Evolutionary conservation across 352 stramenopile genomes (phyloP), one percentile per base, ranked within the genome.

Genomic region (Globisporangium nunn): DNA sequence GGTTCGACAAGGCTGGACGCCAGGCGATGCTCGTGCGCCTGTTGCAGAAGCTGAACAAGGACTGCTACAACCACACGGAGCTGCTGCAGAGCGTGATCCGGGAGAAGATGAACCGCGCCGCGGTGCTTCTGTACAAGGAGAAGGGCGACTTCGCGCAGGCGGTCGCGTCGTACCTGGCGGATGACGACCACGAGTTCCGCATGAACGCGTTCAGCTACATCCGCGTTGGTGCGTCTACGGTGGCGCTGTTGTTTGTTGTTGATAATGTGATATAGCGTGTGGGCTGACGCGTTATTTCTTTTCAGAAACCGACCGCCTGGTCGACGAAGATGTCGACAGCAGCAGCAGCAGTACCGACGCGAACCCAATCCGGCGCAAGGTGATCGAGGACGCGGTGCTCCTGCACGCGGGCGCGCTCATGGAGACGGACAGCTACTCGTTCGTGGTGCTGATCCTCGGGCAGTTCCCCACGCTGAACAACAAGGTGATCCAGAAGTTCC

Each of bases 181-280:
- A 94, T 66, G 66, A 80, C 39, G 84, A 94, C 29, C 76, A 84
- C 54, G 84, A 94, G 53, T 92, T 77, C 67, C 80, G 80, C 46
- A 79, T 94, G 70, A 87, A 87, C 52, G 84, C 80, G 35, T 94
- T 92, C 57, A 91, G 61, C 53, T 94, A 94, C 66, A 92, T 94
- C 47, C 84, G 84, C 31, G 60, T 67, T 50, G 59, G 70, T 65
- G 58, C 18, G 59, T 41, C 23, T n/a, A 33, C 35, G 14, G 35
- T 64, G 4, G 40, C 40, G 11, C 2, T 50, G 31, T 35, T 47
- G 35, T 2, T 48, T 47, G 11, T 2, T 50, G 31, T 35, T 47
- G 35, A 11, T 40, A 10, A 14, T 40, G 35, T 8, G 8, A 10
- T 12, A 8, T 40, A 10, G 8, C 8, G 35, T 7, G 1, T 40